Conservation (phyloP, 805 yeast species). For the Ogataea nonfermentans region DNA sequence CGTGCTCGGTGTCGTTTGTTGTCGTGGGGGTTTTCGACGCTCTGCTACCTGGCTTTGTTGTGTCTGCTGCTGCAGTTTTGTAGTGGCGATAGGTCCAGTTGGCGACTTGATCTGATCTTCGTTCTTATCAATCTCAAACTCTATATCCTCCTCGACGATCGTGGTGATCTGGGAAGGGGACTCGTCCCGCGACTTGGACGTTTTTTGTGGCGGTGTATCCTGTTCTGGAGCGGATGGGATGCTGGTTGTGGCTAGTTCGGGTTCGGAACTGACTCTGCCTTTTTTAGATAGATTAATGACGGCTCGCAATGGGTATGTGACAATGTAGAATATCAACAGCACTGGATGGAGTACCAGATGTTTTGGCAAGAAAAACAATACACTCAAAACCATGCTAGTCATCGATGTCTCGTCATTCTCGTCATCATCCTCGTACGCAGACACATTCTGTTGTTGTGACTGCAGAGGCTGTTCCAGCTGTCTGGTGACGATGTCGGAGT, state of each 20-base stretch:
- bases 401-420: slow-evolving; percentile 14
- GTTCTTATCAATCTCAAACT: slow-evolving; percentile 32
- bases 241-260: background rate
- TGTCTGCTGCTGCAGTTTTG: slow-evolving; percentile 8
- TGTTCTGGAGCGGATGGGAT: background rate
- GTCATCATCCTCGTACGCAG: slow-evolving; percentile 2
- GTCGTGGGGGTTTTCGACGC: slow-evolving; percentile 1
- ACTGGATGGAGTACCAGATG: slow-evolving; percentile 52
- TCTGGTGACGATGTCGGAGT: slow-evolving; percentile 24
- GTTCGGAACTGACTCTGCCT: background rate
- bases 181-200: slow-evolving; percentile 4
- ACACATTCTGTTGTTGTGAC: slow-evolving; percentile 3
- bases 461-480: slow-evolving; percentile 10
- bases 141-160: slow-evolving; percentile 35
- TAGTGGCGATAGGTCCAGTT: slow-evolving; percentile 17
- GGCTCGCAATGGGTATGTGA: slow-evolving; percentile 55
- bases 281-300: slow-evolving; percentile 5
- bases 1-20: background rate
- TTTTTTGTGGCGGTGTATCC: background rate
- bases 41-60: slow-evolving; percentile 5
- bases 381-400: slow-evolving; percentile 24
- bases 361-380: slow-evolving; percentile 48
- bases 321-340: slow-evolving; percentile 45
- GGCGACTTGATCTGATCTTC: slow-evolving; percentile 38
- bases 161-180: slow-evolving; percentile 25